Evolutionary conservation across 345 rosid genomes (phyloP).

Genomic region (Acer saccharum): DNA sequence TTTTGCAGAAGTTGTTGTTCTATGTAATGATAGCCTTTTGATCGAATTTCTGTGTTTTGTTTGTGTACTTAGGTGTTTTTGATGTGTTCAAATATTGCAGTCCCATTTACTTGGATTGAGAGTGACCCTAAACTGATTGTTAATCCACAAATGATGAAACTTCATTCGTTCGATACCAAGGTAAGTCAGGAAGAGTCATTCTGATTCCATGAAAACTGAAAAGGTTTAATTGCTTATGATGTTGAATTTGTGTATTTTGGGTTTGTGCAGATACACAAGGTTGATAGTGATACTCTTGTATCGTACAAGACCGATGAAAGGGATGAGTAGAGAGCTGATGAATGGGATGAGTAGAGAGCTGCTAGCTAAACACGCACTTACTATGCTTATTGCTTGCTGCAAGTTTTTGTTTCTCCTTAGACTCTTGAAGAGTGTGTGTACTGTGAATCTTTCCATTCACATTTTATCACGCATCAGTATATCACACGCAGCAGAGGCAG

Average conservation of each 20-base stretch:
- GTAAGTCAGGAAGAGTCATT: slow-evolving; percentile 25
- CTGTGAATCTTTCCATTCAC: slow-evolving; percentile 71
- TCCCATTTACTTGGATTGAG: slow-evolving; percentile 94
- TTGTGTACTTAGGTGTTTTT: slow-evolving; percentile 65
- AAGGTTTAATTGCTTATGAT: not conserved
- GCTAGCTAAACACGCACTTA: not conserved
- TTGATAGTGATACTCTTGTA: slow-evolving; percentile 89
- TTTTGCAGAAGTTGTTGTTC: not conserved
- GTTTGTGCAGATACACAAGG: slow-evolving; percentile 86
- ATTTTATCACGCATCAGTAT: too few species aligned
- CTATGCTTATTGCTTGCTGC: not conserved
- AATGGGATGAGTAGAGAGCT: slow-evolving; percentile 40
- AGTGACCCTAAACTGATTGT: slow-evolving; percentile 94
- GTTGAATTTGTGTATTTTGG: not conserved
- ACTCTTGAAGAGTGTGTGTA: not conserved
- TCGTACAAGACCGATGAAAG: slow-evolving; percentile 95
- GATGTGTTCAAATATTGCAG: slow-evolving; percentile 92
- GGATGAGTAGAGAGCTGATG: too few species aligned
- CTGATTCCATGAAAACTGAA: not conserved
- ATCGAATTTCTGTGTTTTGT: not conserved
- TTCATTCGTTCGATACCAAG: slow-evolving; percentile 96
- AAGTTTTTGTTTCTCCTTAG: slow-evolving; percentile 15
- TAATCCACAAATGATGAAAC: slow-evolving; percentile 97
- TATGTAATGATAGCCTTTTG: not conserved
- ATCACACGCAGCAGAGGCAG: too few species aligned